Evolutionary conservation across 768 basidiomycete genomes (phyloP).

Genomic region (Boletus coccyginus): DNA sequence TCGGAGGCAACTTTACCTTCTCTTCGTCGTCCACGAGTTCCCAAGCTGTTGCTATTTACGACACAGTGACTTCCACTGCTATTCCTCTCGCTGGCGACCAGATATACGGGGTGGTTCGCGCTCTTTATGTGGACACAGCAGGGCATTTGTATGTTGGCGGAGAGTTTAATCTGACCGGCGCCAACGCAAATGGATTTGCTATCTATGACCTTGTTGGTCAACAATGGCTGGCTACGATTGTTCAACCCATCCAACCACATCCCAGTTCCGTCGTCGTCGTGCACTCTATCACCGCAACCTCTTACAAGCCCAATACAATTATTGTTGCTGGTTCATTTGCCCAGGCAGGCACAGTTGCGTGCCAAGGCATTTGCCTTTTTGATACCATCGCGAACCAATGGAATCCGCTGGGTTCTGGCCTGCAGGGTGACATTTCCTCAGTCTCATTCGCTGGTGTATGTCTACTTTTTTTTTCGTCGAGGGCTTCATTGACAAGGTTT

Average conservation of each 20-base stretch:
- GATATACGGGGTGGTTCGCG: conserved; percentile 71
- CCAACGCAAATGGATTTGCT: conserved; percentile 65
- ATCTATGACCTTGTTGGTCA: conserved; percentile 71
- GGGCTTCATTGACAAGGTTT: conserved; percentile 8
- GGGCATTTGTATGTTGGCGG: conserved; percentile 80
- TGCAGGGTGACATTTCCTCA: conserved; percentile 77
- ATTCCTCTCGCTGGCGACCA: conserved; percentile 57
- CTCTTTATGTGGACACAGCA: conserved; percentile 65
- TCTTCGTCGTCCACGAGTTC: conserved; percentile 39
- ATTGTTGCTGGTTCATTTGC: conserved; percentile 89
- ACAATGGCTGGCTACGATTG: conserved; percentile 56
- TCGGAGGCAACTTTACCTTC: conserved; percentile 91
- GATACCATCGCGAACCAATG: conserved; percentile 71
- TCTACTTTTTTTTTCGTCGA: background rate
- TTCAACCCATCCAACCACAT: conserved; percentile 59
- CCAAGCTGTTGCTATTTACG: conserved; percentile 69
- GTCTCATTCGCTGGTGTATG: conserved; percentile 82
- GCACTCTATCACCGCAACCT: conserved; percentile 64
- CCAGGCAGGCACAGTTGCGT: conserved; percentile 70
- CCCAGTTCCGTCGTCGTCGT: conserved; percentile 60
- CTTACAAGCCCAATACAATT: conserved; percentile 56
- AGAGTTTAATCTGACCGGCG: conserved; percentile 64
- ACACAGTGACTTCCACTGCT: conserved; percentile 48
- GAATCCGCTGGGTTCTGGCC: conserved; percentile 74
- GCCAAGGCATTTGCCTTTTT: conserved; percentile 77